Evolutionary conservation across 129 eudicot species (phyloP).

Genomic region (Pseudognaphalium luteoalbum): DNA sequence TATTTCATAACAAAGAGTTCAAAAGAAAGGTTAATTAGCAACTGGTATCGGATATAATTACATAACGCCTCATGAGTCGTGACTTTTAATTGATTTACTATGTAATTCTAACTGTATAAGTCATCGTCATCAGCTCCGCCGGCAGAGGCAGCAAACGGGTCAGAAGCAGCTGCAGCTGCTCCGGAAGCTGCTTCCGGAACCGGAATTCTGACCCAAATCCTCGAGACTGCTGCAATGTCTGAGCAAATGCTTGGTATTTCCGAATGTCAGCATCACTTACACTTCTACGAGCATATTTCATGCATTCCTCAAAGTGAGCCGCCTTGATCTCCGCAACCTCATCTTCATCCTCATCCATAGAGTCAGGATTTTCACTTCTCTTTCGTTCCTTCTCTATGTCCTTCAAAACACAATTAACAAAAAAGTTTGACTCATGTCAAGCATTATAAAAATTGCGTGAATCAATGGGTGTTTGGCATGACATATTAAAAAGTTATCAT

Average conservation of each 20-base stretch:
- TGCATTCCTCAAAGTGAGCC: constrained; percentile 85
- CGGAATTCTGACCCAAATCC: constrained; percentile 76
- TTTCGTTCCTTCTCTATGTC: constrained; percentile 68
- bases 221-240: constrained; percentile 82
- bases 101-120: constrained; percentile 46
- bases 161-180: constrained; percentile 47
- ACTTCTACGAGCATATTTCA: constrained; percentile 88
- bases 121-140: constrained; percentile 75
- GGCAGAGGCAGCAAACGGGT: constrained; percentile 61
- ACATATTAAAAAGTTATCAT: background rate
- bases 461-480: background rate
- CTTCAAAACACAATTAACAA: constrained; percentile 33
- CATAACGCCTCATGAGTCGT: background rate
- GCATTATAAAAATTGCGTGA: background rate
- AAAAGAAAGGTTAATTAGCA: background rate
- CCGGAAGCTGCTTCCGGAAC: constrained; percentile 48
- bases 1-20: constrained; percentile 13
- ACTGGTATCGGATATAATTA: background rate
- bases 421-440: background rate
- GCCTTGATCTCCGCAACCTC: constrained; percentile 73
- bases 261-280: constrained; percentile 81
- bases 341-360: constrained; percentile 83
- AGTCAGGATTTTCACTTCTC: constrained; percentile 63
- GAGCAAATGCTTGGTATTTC: constrained; percentile 80
- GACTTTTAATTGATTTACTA: background rate